These are phyloP conservation scores for Linnemannia elongata DNA, from an alignment of 192 early-diverging fungal genomes.

Conservation along the genomic window DNA sequence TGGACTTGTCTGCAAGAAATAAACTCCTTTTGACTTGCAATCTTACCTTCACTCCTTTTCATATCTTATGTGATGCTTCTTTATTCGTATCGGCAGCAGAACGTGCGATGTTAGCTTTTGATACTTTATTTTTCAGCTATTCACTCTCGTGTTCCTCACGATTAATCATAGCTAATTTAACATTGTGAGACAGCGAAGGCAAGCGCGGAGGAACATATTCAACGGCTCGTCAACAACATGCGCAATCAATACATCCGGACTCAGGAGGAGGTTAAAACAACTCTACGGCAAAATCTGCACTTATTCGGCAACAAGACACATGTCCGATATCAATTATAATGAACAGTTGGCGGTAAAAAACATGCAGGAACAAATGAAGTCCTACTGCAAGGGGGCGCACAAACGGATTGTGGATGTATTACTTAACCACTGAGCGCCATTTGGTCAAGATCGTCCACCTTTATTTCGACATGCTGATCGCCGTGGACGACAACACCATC, in stretches of 20 bases:
- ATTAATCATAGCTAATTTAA: no score
- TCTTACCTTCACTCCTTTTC: no score
- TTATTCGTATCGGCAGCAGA: no score
- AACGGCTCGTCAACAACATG: neutral
- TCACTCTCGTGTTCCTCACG: no score
- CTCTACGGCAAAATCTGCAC: neutral
- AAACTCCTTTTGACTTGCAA: no score
- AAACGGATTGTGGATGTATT: slow-evolving; percentile 45
- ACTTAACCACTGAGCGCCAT: slow-evolving; percentile 39
- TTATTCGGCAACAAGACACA: neutral
- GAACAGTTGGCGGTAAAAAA: slow-evolving; percentile 32
- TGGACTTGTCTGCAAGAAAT: no score
- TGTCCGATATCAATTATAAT: slow-evolving; percentile 20
- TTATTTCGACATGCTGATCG: slow-evolving; percentile 39
- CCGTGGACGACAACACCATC: slow-evolving; percentile 31
- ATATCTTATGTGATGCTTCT: no score
- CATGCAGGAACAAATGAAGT: slow-evolving; percentile 31
- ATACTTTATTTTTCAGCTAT: no score
- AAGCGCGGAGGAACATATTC: slow-evolving; percentile 18
- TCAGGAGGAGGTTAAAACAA: neutral
- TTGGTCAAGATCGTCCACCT: slow-evolving; percentile 34
- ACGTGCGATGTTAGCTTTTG: no score
- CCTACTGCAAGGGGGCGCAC: slow-evolving; percentile 41
- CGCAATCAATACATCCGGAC: neutral
- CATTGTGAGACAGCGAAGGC: neutral